Conservation (phyloP, 169 alveolate species). For the Babesia caballi region DNA sequence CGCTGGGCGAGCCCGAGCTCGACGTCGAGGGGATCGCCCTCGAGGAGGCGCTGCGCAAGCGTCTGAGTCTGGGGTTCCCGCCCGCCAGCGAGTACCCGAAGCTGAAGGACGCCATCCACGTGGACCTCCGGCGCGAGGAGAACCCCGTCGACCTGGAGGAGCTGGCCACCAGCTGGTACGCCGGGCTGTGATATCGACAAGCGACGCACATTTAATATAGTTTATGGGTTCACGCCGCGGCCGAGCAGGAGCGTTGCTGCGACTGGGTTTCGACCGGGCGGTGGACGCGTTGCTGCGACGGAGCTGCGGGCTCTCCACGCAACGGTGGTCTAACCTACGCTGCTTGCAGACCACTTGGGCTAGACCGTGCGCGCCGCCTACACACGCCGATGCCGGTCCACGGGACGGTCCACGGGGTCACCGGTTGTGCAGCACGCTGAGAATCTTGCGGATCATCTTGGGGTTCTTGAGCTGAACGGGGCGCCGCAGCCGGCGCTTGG, state of each 20-base stretch:
- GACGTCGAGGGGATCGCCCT: slow-evolving; percentile 19
- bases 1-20: slow-evolving; percentile 1
- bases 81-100: slow-evolving; percentile 36
- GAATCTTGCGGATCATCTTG: slow-evolving; percentile 54
- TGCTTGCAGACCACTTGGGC: no score
- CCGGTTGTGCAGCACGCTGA: slow-evolving; percentile 59
- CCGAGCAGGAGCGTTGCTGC: no score
- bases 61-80: slow-evolving; percentile 47
- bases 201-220: no score
- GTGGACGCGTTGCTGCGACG: no score
- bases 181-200: slow-evolving; percentile 6
- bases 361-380: no score
- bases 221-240: no score
- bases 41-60: slow-evolving; percentile 7
- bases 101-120: slow-evolving; percentile 38
- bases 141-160: not conserved
- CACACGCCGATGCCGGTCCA: no score
- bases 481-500: slow-evolving; percentile 48
- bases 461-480: slow-evolving; percentile 41
- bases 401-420: slow-evolving; percentile 19
- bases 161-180: slow-evolving; percentile 1
- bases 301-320: no score
- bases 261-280: no score
- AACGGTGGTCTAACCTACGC: no score
- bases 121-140: slow-evolving; percentile 7